phyloP scores from a whole-genome alignment of 2,329 filamentous ascomycete species.

The Xylaria sp. region DNA sequence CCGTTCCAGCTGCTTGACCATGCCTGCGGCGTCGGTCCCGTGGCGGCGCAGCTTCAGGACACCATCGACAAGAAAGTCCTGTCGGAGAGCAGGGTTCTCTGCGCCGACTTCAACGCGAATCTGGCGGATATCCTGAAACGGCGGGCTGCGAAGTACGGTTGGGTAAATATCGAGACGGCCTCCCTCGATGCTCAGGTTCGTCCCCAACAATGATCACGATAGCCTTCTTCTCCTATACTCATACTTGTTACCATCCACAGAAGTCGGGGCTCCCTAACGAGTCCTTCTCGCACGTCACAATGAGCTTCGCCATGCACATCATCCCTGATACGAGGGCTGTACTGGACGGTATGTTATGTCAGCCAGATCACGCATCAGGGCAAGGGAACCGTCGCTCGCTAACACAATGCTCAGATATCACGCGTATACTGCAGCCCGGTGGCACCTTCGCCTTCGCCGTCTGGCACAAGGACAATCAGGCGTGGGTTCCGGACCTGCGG shows the following conservation, averaged over 20 bases:
- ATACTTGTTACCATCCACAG: too few relatives aligned
- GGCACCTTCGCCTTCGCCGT: conserved; percentile 45
- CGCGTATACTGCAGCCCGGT: conserved; percentile 43
- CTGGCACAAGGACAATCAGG: conserved; percentile 36
- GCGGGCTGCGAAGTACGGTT: conserved; percentile 45
- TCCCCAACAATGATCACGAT: too few relatives aligned
- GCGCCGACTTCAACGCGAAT: conserved; percentile 48
- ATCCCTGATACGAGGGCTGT: conserved; percentile 46
- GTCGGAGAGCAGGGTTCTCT: conserved; percentile 49
- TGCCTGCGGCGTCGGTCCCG: conserved; percentile 56
- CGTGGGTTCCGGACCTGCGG: conserved; percentile 43
- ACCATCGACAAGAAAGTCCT: conserved; percentile 43
- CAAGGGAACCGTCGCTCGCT: neutral
- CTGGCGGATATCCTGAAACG: conserved; percentile 46
- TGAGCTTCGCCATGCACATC: conserved; percentile 52
- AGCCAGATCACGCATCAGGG: too few relatives aligned
- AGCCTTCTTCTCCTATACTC: too few relatives aligned
- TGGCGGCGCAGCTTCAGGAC: conserved; percentile 49
- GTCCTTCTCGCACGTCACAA: conserved; percentile 48
- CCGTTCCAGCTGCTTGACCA: conserved; percentile 52
- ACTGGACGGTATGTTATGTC: conserved; percentile 37
- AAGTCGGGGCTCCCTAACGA: conserved; percentile 43
- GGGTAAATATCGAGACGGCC: conserved; percentile 49
- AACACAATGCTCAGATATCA: conserved; percentile 36
- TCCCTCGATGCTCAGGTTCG: conserved; percentile 51